These are phyloP conservation scores for Solanum infundibuliforme DNA, from an alignment of 257 asterid genomes.

Conservation along the genomic window DNA sequence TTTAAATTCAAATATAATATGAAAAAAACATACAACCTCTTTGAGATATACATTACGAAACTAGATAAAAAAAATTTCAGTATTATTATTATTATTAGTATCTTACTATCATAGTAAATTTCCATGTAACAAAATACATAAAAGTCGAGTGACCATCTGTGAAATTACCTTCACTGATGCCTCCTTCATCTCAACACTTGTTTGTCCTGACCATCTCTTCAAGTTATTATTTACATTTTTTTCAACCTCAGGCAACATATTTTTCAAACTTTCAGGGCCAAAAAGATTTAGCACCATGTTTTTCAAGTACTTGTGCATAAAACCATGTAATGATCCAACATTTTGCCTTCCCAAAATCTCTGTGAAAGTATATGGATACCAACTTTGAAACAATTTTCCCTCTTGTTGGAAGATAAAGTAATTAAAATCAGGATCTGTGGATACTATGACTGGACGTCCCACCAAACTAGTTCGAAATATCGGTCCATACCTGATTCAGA, in stretches of 20 bases:
- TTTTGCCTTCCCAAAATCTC: not conserved
- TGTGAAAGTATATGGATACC: not conserved
- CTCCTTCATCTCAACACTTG: slow-evolving; percentile 44
- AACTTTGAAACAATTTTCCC: not conserved
- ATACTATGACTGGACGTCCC: not conserved
- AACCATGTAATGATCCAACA: not conserved
- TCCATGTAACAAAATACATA: no score
- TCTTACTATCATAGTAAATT: no score
- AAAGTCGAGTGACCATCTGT: not conserved
- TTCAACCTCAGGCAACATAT: slow-evolving; percentile 64
- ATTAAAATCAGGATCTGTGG: not conserved
- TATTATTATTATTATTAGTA: no score
- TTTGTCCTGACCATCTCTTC: slow-evolving; percentile 31
- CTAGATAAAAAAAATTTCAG: no score
- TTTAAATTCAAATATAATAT: slow-evolving; percentile 62
- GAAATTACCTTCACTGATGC: slow-evolving; percentile 42
- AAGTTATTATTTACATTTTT: slow-evolving; percentile 26
- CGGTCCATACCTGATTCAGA: not conserved
- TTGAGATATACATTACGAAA: no score
- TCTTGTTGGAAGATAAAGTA: not conserved
- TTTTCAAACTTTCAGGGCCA: slow-evolving; percentile 65
- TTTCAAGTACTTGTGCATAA: slow-evolving; percentile 67
- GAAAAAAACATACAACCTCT: not conserved
- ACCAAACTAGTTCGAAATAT: not conserved
- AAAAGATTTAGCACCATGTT: slow-evolving; percentile 62